These are phyloP conservation scores for Solidago caesia DNA, from an alignment of 129 eudicot genomes.

Conservation along the genomic window DNA sequence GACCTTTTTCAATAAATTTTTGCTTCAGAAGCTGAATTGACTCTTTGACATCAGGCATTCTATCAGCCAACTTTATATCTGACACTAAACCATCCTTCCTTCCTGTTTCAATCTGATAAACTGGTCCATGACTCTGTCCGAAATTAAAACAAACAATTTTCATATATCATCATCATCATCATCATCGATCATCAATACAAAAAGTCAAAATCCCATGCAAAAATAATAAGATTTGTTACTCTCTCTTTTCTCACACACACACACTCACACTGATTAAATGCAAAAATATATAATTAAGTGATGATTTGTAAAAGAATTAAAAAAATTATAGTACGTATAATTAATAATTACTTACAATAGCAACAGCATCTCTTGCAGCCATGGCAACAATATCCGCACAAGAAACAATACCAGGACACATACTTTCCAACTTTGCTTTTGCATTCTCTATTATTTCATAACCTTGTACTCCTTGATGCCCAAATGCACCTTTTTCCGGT, in stretches of 20 bases:
- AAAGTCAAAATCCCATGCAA: not conserved
- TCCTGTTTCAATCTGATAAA: slow-evolving; percentile 66
- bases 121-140: slow-evolving; percentile 55
- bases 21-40: slow-evolving; percentile 51
- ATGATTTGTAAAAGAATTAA: no score
- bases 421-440: slow-evolving; percentile 46
- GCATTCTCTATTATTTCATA: slow-evolving; percentile 56
- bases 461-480: slow-evolving; percentile 65
- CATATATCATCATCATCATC: not conserved
- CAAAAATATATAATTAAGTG: no score
- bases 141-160: not conserved
- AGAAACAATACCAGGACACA: slow-evolving; percentile 73
- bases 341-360: slow-evolving; percentile 32
- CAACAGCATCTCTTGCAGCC: slow-evolving; percentile 74
- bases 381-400: slow-evolving; percentile 76
- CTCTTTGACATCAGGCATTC: slow-evolving; percentile 65
- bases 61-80: slow-evolving; percentile 28
- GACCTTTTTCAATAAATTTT: slow-evolving; percentile 54
- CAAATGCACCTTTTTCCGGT: slow-evolving; percentile 52
- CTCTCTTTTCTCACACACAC: slow-evolving; percentile 3
- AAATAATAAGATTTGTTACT: not conserved
- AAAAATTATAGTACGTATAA: no score
- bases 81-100: slow-evolving; percentile 74
- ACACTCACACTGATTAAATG: no score
- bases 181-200: not conserved